These are phyloP conservation scores for Perkinsus olseni DNA, from an alignment of 169 alveolate genomes.

Conservation along the genomic window DNA sequence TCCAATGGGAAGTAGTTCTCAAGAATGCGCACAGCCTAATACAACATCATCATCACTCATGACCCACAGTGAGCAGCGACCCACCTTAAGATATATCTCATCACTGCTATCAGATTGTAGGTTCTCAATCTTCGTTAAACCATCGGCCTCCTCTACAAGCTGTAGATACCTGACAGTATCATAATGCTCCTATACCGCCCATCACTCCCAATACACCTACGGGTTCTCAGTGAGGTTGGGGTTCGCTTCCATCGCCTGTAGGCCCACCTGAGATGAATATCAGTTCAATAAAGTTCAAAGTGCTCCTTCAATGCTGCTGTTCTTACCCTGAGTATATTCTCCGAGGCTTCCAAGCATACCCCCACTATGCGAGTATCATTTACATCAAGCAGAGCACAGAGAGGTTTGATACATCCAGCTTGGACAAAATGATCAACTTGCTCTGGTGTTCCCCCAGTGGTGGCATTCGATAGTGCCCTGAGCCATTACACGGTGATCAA, in stretches of 20 bases:
- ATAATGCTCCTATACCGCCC: constrained; percentile 16
- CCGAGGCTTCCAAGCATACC: constrained; percentile 52
- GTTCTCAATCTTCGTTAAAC: neutral
- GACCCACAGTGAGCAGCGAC: neutral
- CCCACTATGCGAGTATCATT: constrained; percentile 82
- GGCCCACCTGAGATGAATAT: constrained; percentile 39
- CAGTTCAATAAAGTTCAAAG: too few species aligned
- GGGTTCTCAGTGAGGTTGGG: constrained; percentile 31
- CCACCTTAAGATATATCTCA: neutral
- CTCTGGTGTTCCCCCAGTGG: constrained; percentile 53
- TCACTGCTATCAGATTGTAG: neutral
- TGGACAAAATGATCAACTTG: constrained; percentile 78
- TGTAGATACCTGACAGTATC: constrained; percentile 45
- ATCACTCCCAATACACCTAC: constrained; percentile 24
- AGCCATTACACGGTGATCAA: constrained; percentile 33
- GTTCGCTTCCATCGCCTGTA: constrained; percentile 53
- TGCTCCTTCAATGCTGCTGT: too few species aligned
- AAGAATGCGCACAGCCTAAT: neutral
- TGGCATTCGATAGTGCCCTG: constrained; percentile 68
- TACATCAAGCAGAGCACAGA: constrained; percentile 68
- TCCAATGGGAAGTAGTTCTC: neutral
- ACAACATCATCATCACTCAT: neutral
- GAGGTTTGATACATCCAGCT: constrained; percentile 78
- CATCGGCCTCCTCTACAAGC: constrained; percentile 39
- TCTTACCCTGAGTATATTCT: constrained; percentile 38